Base-by-base conservation (phyloP, 169 alveolate genomes). In the Ichthyophthirius multifiliis region DNA sequence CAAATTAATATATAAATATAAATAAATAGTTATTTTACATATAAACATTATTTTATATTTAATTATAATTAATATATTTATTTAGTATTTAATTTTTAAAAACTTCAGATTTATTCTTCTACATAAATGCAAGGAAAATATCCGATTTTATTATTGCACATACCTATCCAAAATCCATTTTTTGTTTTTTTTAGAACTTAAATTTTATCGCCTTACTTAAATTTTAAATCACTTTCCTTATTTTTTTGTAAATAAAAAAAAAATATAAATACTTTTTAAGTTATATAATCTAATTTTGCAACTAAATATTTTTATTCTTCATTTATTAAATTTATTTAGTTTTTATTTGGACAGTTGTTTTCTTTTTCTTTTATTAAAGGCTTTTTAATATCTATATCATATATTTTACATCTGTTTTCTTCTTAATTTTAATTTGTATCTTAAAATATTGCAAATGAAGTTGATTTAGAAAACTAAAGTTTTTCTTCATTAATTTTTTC, bases 91-190 rank as follows among this genome's bases (percentile, higher is more conserved):
- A n/a, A n/a, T n/a, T n/a, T n/a, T n/a, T n/a, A n/a, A n/a, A n/a
- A n/a, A n/a, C n/a, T n/a, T n/a, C n/a, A n/a, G n/a, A n/a, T n/a
- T n/a, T n/a, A n/a, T 55, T 55, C 71, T 55, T 55, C 41, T 10
- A 67, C 55, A 67, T 18, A 67, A 67, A 18, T 67, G 27, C 16
- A 67, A 4, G 77, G 77, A n/a, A 67, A 67, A 39, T 67, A 67
- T 34, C 77, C 77, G 18, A 67, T 67, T 67, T 67, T 67, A 67
- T 35, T 34, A 1, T 67, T 67, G 13, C 77, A 67, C 46, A 18
- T 67, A 2, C 77, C 77, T 18, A 67, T 67, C 77, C 77, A 67
- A 47, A 47, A 67, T 7, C 77, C 77, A 67, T 67, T 67, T 15
- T 67, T 34, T n/a, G 77, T 67, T 67, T 39, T n/a, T 18, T 67